Conservation (phyloP, 2,329 filamentous ascomycete species). For the Alternaria postmessia region DNA sequence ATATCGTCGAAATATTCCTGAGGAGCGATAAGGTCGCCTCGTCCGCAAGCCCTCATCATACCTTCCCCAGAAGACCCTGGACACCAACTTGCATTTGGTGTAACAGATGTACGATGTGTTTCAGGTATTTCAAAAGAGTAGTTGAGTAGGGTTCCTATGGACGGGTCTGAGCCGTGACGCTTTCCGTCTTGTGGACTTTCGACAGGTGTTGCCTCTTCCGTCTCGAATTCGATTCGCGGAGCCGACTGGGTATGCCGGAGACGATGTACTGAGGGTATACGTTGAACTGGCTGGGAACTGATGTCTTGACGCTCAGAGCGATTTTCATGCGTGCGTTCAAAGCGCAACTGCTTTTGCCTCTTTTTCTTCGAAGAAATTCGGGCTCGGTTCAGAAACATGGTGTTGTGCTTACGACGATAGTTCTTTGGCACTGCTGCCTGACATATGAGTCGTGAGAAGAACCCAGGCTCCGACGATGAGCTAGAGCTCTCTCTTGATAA, state of each 20-base stretch:
- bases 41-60: constrained; percentile 11
- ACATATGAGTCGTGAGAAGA: constrained; percentile 23
- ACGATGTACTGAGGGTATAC: constrained; percentile 18
- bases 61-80: neutral
- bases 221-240: constrained; percentile 4
- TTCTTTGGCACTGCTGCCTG: constrained; percentile 18
- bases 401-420: constrained; percentile 10
- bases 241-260: constrained; percentile 18
- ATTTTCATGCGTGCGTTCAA: neutral
- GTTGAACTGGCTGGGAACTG: constrained; percentile 11
- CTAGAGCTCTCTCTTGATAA: constrained; percentile 9
- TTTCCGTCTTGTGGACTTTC: neutral
- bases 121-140: constrained; percentile 18
- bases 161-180: constrained; percentile 23
- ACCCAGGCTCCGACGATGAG: constrained; percentile 12
- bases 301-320: neutral
- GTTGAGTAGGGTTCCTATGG: constrained; percentile 14
- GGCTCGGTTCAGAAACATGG: constrained; percentile 5
- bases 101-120: constrained; percentile 11
- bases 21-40: constrained; percentile 11
- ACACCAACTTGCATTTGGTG: neutral
- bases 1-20: constrained; percentile 8
- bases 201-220: neutral
- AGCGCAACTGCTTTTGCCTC: neutral
- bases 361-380: constrained; percentile 1